phyloP scores from a whole-genome alignment of 306 rosid genomes.

The peach (Prunus persica) region Prunus_persica_NCBIv2 NC_034009.1:46355501-46356000 shows the following conservation, averaged over 20 bases:
- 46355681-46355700: neutral
- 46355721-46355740: neutral
- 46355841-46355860: neutral
- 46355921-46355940: neutral
- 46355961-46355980: neutral
- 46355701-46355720: neutral
- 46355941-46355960: neutral
- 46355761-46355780: neutral
- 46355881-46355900: neutral
- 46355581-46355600: neutral
- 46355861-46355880: neutral
- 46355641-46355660: neutral
- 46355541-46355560: too few species aligned
- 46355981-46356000: neutral
- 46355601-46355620: neutral
- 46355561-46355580: neutral
- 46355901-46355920: neutral
- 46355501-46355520: neutral
- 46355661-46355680: neutral
- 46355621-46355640: neutral
- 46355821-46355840: neutral
- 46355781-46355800: neutral
- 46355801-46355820: neutral
- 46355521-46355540: neutral
- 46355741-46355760: neutral